phyloP scores from a whole-genome alignment of 2,329 filamentous ascomycete genomes.

The Epichloe scottii region DNA sequence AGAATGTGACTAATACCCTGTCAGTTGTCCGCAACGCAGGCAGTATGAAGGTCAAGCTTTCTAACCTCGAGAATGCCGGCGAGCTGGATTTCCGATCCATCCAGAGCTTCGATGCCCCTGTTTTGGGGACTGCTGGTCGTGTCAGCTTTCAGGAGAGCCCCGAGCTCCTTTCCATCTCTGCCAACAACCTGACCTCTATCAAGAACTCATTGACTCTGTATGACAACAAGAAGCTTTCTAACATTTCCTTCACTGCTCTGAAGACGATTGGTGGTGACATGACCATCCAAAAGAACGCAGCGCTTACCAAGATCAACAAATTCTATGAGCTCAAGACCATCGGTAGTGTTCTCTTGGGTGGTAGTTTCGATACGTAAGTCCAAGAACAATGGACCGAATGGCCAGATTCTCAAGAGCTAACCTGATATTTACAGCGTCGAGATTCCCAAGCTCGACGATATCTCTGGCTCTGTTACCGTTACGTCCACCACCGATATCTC shows the following conservation, averaged over 20 bases:
- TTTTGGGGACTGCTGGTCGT: conserved; percentile 54
- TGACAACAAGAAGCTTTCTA: conserved; percentile 49
- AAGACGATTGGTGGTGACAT: conserved; percentile 63
- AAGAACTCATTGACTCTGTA: conserved; percentile 46
- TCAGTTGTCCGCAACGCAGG: conserved; percentile 71
- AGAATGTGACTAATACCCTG: conserved; percentile 58
- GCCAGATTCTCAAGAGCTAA: background rate
- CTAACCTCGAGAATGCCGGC: conserved; percentile 54
- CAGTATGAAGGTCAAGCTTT: conserved; percentile 58
- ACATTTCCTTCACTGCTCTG: conserved; percentile 64
- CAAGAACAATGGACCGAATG: background rate
- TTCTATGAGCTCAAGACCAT: conserved; percentile 59
- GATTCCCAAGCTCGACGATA: conserved; percentile 53
- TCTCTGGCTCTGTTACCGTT: conserved; percentile 61
- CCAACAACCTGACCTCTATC: conserved; percentile 43
- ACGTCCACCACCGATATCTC: conserved; percentile 51
- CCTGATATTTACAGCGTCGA: conserved; percentile 41
- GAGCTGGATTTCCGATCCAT: conserved; percentile 56
- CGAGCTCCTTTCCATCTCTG: conserved; percentile 55
- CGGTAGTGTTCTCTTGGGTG: conserved; percentile 75
- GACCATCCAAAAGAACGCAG: conserved; percentile 82
- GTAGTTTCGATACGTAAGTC: conserved; percentile 71
- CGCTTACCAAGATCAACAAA: conserved; percentile 49
- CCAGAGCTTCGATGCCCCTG: conserved; percentile 59
- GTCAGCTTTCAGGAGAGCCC: conserved; percentile 73